A percentile compares a stretch with the other conserved stretches of the same genome.
These are phyloP conservation scores for Phlebiopsis gigantea DNA, from an alignment of 768 basidiomycete genomes.

Conservation along the genomic window DNA sequence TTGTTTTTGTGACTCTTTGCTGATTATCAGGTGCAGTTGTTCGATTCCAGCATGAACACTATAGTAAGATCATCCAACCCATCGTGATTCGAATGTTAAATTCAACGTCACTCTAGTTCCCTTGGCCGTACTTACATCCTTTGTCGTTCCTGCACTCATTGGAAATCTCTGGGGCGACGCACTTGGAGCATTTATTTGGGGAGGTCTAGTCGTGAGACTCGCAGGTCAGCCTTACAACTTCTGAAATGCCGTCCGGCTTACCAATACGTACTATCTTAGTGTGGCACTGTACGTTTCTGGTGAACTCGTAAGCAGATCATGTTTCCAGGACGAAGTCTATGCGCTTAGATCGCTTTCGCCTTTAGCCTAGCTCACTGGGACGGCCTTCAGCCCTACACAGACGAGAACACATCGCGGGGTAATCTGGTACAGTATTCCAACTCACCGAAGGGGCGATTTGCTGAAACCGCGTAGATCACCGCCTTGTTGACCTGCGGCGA, in stretches of 20 bases:
- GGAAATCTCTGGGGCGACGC: slow-evolving; percentile 59
- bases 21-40: slow-evolving; percentile 62
- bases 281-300: slow-evolving; percentile 69
- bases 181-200: slow-evolving; percentile 67
- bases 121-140: slow-evolving; percentile 54
- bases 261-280: slow-evolving; percentile 29
- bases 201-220: slow-evolving; percentile 51
- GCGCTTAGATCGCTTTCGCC: neutral
- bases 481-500: slow-evolving; percentile 71
- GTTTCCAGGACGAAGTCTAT: neutral
- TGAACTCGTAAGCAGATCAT: slow-evolving; percentile 52
- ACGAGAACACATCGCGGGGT: slow-evolving; percentile 73
- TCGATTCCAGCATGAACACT: slow-evolving; percentile 64
- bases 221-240: neutral
- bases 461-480: slow-evolving; percentile 39
- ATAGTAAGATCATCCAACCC: slow-evolving; percentile 37
- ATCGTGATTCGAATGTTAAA: neutral
- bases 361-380: slow-evolving; percentile 73
- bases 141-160: slow-evolving; percentile 50
- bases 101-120: slow-evolving; percentile 36
- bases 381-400: slow-evolving; percentile 74
- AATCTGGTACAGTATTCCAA: slow-evolving; percentile 43
- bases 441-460: neutral
- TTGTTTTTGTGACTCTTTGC: too few relatives aligned
- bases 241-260: neutral